phyloP scores from a whole-genome alignment of 768 basidiomycete species.

The Asterophora parasitica region DNA sequence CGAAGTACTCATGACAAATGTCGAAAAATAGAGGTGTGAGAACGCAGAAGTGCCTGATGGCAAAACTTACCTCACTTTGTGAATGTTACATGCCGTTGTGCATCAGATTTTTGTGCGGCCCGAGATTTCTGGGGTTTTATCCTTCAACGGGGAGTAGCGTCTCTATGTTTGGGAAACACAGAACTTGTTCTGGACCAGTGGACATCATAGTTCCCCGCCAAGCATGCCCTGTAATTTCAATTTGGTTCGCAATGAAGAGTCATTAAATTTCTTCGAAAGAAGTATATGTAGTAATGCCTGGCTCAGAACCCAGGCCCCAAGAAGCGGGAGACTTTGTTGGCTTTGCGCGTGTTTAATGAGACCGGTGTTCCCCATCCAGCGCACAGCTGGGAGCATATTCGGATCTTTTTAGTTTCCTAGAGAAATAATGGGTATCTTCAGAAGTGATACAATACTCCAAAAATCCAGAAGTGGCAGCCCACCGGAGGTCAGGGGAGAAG shows the following conservation, averaged over 20 bases:
- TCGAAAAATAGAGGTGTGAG: not conserved
- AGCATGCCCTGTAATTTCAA: no score
- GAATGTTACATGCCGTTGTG: not conserved
- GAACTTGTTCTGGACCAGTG: not conserved
- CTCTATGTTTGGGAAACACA: not conserved
- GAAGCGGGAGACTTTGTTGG: conserved; percentile 12
- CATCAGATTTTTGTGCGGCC: conserved; percentile 4
- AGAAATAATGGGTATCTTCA: conserved; percentile 10
- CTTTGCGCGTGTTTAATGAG: conserved; percentile 15
- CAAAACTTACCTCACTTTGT: conserved; percentile 4
- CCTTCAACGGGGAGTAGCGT: not conserved
- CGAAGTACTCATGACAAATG: no score
- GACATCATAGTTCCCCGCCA: no score
- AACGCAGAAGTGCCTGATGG: not conserved
- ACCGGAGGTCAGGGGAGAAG: conserved; percentile 24
- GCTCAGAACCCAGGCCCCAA: conserved; percentile 9
- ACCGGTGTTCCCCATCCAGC: conserved; percentile 13
- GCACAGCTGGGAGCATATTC: conserved; percentile 9
- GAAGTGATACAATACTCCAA: not conserved
- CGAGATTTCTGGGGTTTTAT: not conserved
- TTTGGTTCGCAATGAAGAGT: not conserved
- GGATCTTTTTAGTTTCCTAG: conserved; percentile 17
- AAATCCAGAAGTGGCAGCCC: conserved; percentile 18
- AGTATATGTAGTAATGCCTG: conserved; percentile 4
- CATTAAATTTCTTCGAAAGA: conserved; percentile 9